Percentiles rank a stretch among this genome's conserved stretches.
Evolutionary conservation across 2,329 filamentous ascomycete species (phyloP).

Genomic region (Helotiales sp.): DNA sequence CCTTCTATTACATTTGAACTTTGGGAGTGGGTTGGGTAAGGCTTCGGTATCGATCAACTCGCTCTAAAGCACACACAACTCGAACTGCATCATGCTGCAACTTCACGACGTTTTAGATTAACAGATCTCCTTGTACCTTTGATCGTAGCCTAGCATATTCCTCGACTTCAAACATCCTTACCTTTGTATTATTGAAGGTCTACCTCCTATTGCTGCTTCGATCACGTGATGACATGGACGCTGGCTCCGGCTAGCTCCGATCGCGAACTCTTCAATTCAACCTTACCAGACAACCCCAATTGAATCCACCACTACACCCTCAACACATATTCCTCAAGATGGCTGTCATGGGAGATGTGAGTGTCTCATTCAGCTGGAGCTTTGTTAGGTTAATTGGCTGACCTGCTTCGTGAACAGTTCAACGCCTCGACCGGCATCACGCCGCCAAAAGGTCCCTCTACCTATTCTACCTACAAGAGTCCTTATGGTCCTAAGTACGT

Average conservation of each 20-base stretch:
- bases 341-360: slow-evolving; percentile 20
- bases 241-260: neutral
- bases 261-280: neutral
- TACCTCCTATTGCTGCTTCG: too few relatives aligned
- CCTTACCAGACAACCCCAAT: slow-evolving; percentile 13
- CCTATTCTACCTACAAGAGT: slow-evolving; percentile 53
- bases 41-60: too few relatives aligned
- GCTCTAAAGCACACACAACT: too few relatives aligned
- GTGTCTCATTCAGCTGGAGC: slow-evolving; percentile 12
- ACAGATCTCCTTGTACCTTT: too few relatives aligned
- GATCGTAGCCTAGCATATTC: too few relatives aligned
- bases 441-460: slow-evolving; percentile 9
- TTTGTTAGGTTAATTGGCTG: neutral
- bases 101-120: too few relatives aligned
- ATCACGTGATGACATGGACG: neutral
- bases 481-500: slow-evolving; percentile 67
- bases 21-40: too few relatives aligned
- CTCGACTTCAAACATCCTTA: too few relatives aligned
- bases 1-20: too few relatives aligned
- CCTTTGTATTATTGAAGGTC: too few relatives aligned
- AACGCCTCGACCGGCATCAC: slow-evolving; percentile 23
- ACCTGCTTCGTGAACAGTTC: slow-evolving; percentile 12
- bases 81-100: too few relatives aligned
- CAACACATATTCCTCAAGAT: slow-evolving; percentile 10
- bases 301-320: slow-evolving; percentile 7